Percentiles rank a stretch among this genome's conserved stretches.
Evolutionary conservation across 805 yeast genomes (phyloP).

Genomic region (Suhomyces canberraensis): DNA sequence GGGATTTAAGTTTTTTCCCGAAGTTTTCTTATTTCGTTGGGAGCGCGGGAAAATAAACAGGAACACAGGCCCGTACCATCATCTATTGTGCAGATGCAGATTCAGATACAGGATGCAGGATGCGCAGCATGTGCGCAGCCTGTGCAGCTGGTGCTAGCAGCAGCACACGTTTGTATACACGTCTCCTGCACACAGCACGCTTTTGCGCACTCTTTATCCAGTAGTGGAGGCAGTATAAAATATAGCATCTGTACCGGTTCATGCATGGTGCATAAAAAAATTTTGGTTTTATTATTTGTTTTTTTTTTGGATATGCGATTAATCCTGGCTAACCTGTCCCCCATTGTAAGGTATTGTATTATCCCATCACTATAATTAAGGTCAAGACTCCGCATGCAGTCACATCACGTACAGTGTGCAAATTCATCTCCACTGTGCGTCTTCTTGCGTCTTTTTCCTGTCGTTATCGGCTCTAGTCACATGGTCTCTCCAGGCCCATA

Average conservation of each 20-base stretch:
- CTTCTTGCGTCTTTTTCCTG: slow-evolving; percentile 2
- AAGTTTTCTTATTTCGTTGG: no score
- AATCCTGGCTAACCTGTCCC: not conserved
- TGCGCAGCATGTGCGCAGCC: no score
- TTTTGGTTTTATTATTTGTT: not conserved
- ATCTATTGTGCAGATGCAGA: not conserved
- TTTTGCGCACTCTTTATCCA: no score
- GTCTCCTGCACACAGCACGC: no score
- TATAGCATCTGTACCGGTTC: no score
- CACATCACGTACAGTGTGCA: not conserved
- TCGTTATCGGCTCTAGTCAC: slow-evolving; percentile 5
- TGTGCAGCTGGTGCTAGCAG: no score
- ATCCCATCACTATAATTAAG: slow-evolving; percentile 1
- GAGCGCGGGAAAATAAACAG: not conserved
- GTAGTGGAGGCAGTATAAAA: no score
- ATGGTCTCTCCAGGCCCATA: slow-evolving; percentile 2
- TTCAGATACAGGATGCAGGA: no score
- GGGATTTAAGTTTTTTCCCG: no score
- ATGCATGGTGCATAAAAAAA: no score
- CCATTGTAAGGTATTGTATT: not conserved
- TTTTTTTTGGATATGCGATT: no score
- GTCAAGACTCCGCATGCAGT: slow-evolving; percentile 2
- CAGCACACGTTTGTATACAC: no score
- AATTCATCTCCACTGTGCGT: not conserved
- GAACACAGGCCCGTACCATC: slow-evolving; percentile 2